phyloP scores from a whole-genome alignment of 2,329 filamentous ascomycete genomes.

The Mariannaea elegans region DNA sequence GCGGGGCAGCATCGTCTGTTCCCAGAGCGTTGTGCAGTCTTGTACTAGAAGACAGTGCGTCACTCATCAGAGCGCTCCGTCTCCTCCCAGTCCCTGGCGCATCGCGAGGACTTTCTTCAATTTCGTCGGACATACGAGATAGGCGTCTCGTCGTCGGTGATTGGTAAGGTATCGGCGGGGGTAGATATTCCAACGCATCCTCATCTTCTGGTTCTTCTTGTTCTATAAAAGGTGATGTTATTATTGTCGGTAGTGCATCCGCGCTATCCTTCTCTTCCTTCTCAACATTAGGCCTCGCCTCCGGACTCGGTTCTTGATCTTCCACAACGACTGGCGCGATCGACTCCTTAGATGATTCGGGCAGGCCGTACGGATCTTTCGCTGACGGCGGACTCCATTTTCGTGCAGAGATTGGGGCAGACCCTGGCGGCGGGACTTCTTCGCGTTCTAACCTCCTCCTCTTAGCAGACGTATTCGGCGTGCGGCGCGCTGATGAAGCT shows the following conservation, averaged over 20 bases:
- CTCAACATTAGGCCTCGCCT: not conserved
- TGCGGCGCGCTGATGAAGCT: slow-evolving; percentile 46
- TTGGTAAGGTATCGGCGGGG: slow-evolving; percentile 22
- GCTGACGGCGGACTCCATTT: slow-evolving; percentile 30
- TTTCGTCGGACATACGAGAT: slow-evolving; percentile 31
- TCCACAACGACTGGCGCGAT: slow-evolving; percentile 23
- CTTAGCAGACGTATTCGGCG: slow-evolving; percentile 60
- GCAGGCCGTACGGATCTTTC: slow-evolving; percentile 41
- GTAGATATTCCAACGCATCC: slow-evolving; percentile 36
- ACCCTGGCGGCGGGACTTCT: slow-evolving; percentile 20
- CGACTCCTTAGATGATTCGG: slow-evolving; percentile 43
- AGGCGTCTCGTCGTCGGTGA: slow-evolving; percentile 24
- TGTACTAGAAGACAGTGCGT: slow-evolving; percentile 50
- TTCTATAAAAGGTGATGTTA: slow-evolving; percentile 19
- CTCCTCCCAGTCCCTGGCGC: slow-evolving; percentile 66
- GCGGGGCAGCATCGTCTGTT: slow-evolving; percentile 40
- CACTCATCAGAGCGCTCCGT: slow-evolving; percentile 49
- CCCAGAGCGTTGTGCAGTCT: slow-evolving; percentile 53
- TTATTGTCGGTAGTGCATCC: slow-evolving; percentile 13
- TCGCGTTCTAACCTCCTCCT: slow-evolving; percentile 49
- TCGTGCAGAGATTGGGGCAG: slow-evolving; percentile 20
- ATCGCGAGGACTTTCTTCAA: slow-evolving; percentile 58
- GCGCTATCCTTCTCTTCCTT: slow-evolving; percentile 2
- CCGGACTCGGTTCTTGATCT: slow-evolving; percentile 17
- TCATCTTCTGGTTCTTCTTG: slow-evolving; percentile 15